Evolutionary conservation across 2,329 filamentous ascomycete genomes (phyloP).

Genomic region (Didymella lethalis): DNA sequence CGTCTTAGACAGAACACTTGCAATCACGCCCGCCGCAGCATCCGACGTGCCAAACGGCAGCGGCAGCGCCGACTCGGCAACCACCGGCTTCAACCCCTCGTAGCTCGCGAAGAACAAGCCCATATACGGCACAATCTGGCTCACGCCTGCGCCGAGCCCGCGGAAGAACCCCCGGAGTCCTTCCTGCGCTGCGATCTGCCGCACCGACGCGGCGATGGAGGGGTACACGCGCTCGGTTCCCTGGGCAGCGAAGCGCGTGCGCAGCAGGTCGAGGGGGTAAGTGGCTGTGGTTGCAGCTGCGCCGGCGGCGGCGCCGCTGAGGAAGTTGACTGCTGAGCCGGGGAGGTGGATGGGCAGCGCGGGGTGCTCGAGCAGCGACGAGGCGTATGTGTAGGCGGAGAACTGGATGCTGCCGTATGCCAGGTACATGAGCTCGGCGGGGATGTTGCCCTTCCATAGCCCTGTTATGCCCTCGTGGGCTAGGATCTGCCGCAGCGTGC

Average conservation of each 20-base stretch:
- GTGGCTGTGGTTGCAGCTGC: slow-evolving; percentile 82
- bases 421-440: slow-evolving; percentile 92
- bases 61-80: slow-evolving; percentile 60
- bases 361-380: slow-evolving; percentile 67
- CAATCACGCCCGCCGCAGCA: slow-evolving; percentile 80
- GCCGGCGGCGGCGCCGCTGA: slow-evolving; percentile 83
- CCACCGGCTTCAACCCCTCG: slow-evolving; percentile 69
- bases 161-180: slow-evolving; percentile 85
- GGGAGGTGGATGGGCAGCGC: slow-evolving; percentile 63
- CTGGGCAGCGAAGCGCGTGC: slow-evolving; percentile 96
- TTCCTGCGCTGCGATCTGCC: slow-evolving; percentile 77
- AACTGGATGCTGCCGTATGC: slow-evolving; percentile 92
- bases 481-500: slow-evolving; percentile 79
- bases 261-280: slow-evolving; percentile 91
- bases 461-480: slow-evolving; percentile 81
- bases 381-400: slow-evolving; percentile 80
- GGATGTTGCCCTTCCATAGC: slow-evolving; percentile 98
- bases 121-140: slow-evolving; percentile 95
- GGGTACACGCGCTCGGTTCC: slow-evolving; percentile 80
- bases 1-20: slow-evolving; percentile 85
- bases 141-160: slow-evolving; percentile 80
- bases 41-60: slow-evolving; percentile 79
- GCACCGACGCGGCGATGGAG: slow-evolving; percentile 72
- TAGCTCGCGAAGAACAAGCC: slow-evolving; percentile 93
- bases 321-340: slow-evolving; percentile 76